A percentile compares a stretch with the other conserved stretches of the same genome.
phyloP scores from a whole-genome alignment of 2,329 filamentous ascomycete genomes.

The Aspergillus unguis region DNA sequence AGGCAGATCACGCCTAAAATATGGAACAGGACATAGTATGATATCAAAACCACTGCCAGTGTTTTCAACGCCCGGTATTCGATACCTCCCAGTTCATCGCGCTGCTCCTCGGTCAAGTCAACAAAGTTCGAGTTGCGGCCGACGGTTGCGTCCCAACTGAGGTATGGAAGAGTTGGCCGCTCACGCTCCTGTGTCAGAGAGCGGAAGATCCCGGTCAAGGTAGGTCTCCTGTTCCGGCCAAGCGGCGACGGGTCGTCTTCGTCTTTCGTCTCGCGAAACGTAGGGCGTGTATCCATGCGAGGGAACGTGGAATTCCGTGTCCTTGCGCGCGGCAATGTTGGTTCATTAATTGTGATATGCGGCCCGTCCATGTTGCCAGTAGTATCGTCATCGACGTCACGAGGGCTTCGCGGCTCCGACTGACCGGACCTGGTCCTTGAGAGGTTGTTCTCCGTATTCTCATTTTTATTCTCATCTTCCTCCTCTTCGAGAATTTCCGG shows the following conservation, averaged over 20 bases:
- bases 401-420: conserved; percentile 19
- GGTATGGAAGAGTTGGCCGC: conserved; percentile 69
- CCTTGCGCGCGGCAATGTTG: conserved; percentile 35
- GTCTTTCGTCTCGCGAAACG: conserved; percentile 32
- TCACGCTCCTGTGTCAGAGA: conserved; percentile 38
- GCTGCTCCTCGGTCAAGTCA: conserved; percentile 81
- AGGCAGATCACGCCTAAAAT: conserved; percentile 70
- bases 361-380: conserved; percentile 26
- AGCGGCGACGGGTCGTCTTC: conserved; percentile 24
- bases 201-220: conserved; percentile 32
- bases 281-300: conserved; percentile 37
- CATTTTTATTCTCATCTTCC: conserved; percentile 40
- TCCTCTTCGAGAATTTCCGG: conserved; percentile 59
- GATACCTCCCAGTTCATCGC: conserved; percentile 92
- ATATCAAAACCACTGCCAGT: conserved; percentile 70
- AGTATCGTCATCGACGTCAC: conserved; percentile 1
- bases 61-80: conserved; percentile 92
- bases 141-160: conserved; percentile 90
- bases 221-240: conserved; percentile 28
- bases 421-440: conserved; percentile 23
- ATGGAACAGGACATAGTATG: conserved; percentile 82
- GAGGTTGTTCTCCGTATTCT: conserved; percentile 22
- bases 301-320: conserved; percentile 37
- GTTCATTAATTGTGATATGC: conserved; percentile 50
- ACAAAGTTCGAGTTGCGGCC: conserved; percentile 91